These are phyloP conservation scores for Scalesia atractyloides DNA, from an alignment of 129 eudicot genomes.

Conservation along the genomic window DNA sequence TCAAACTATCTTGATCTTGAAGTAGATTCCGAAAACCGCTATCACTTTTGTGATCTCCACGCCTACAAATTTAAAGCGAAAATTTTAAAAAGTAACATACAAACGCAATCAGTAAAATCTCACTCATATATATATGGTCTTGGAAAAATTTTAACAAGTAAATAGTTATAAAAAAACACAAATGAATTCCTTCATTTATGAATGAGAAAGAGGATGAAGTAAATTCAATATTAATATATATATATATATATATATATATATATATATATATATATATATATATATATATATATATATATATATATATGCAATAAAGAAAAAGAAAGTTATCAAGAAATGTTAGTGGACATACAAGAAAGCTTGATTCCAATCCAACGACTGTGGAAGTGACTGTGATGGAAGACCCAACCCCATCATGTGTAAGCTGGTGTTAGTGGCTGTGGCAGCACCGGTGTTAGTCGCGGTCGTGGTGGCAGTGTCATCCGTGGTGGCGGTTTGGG, in stretches of 20 bases:
- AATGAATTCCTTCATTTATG: constrained; percentile 15
- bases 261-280: no score
- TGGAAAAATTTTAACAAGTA: not conserved
- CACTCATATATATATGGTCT: no score
- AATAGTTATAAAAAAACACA: constrained; percentile 5
- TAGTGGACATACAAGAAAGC: constrained; percentile 56
- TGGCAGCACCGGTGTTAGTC: constrained; percentile 14
- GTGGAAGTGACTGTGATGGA: constrained; percentile 54
- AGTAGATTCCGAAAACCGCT: constrained; percentile 56
- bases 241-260: no score
- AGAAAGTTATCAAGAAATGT: constrained; percentile 32
- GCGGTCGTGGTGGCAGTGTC: constrained; percentile 4
- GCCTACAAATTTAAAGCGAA: constrained; percentile 29
- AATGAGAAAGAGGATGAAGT: constrained; percentile 28
- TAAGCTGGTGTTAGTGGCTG: constrained; percentile 36
- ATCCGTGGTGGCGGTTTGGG: not conserved
- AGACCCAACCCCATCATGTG: constrained; percentile 80
- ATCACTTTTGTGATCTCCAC: constrained; percentile 62
- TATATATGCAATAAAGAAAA: constrained; percentile 13
- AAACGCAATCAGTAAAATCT: no score
- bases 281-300: no score
- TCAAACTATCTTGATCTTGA: constrained; percentile 56
- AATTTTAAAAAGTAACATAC: not conserved
- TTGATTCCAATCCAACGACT: constrained; percentile 80
- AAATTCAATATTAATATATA: not conserved